Evolutionary conservation across 139 green algal species (phyloP).

Genomic region (Chlorella ohadii): DNA sequence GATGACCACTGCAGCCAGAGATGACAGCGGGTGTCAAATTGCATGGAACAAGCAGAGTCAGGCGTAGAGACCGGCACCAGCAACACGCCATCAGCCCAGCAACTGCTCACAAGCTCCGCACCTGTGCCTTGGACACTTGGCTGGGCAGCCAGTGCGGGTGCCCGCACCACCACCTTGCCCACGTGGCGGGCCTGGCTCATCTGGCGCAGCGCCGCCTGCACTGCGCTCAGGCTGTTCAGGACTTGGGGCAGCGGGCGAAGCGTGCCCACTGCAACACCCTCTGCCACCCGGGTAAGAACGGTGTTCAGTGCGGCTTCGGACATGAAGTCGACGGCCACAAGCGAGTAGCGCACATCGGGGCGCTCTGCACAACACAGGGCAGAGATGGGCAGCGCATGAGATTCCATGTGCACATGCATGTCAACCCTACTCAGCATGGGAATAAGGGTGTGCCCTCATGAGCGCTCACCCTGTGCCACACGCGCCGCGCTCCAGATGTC

Average conservation of each 20-base stretch:
- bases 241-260: conserved; percentile 62
- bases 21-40: too few relatives aligned
- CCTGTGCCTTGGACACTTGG: background rate
- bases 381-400: background rate
- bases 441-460: background rate
- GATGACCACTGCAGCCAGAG: conserved; percentile 23
- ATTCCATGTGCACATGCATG: too few relatives aligned
- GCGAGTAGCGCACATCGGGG: conserved; percentile 75
- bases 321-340: conserved; percentile 92
- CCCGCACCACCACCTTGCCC: conserved; percentile 88
- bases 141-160: background rate
- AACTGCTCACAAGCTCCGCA: too few relatives aligned
- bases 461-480: conserved; percentile 27
- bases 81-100: too few relatives aligned
- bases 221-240: conserved; percentile 51
- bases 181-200: conserved; percentile 86
- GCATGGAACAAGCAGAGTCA: too few relatives aligned
- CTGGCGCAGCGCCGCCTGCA: conserved; percentile 75
- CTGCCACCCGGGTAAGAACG: conserved; percentile 46
- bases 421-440: background rate
- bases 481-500: conserved; percentile 82
- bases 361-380: conserved; percentile 58
- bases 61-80: too few relatives aligned
- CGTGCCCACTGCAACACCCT: conserved; percentile 49
- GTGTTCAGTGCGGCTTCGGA: conserved; percentile 58